Evolutionary conservation across 106 monocot genomes (phyloP), one percentile per base, ranked within the genome.

Genomic region (Amphibolis antarctica): DNA sequence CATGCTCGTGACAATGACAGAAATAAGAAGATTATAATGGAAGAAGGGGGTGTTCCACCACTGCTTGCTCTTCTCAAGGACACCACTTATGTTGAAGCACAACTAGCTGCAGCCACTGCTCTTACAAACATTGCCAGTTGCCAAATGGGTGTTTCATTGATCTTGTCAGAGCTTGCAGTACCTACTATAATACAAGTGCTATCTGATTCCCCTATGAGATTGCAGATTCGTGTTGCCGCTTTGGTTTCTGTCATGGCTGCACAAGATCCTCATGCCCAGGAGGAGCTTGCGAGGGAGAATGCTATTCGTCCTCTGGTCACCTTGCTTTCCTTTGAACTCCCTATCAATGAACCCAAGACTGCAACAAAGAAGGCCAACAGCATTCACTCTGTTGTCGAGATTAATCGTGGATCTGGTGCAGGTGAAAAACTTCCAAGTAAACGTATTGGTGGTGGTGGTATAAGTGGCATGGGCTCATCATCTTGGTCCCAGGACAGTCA

Each of bases 271-370:
- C 42, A 25, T 0, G 74, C 80, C 0, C 77, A 72, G 62, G 78
- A 85, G 56, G 80, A 77, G 42, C 81, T 85, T 44, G 85, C 80
- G 3, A 59, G 74, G 31, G 85, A 80, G 71, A 85, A 81, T 24
- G 80, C 65, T 62, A 61, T 85, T 24, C 71, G 80, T 0, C 85
- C 85, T 6, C 71, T 85, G 9, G 71, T 85, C 53, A 77, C 80
- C 19, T 60, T 78, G 21, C 71, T 85, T 28, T 74, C 75, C 3
- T 69, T 78, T 9, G 77, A 78, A 19, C 62, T 80, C 13, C 80
- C 53, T 28, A 26, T 85, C 3, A 80, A 78, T 11, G 78, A 80
- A 6, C 46, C 68, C 24, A 53, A 53, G 4, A 54, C 42, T 5
- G 13, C 56, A 12, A 5, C 59, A n/a, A 80, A 66, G 55, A 70